Conservation (phyloP, 208 protist species). For the Acanthamoeba lenticulata region DNA sequence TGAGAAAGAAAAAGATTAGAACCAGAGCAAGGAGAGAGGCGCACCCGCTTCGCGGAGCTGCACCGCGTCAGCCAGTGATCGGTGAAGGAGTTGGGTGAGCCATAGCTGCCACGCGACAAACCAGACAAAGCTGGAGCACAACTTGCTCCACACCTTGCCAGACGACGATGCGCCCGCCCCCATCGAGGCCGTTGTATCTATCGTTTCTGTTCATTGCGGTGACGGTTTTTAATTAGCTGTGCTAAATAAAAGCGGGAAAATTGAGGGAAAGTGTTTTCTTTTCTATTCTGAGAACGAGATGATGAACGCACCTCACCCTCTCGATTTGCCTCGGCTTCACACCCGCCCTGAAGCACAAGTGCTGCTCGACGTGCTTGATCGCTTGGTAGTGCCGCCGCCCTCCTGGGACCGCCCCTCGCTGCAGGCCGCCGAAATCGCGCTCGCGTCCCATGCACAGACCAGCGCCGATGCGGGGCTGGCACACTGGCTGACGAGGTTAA, state of each 20-base stretch:
- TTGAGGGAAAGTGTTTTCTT: too few species aligned
- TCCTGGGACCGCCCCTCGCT: neutral
- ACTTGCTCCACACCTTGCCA: neutral
- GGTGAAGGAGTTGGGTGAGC: neutral
- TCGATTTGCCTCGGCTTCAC: neutral
- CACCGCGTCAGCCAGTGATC: neutral
- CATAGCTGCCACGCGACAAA: neutral
- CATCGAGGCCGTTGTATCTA: neutral
- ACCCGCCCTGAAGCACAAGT: neutral
- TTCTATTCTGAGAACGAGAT: too few species aligned
- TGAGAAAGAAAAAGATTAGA: too few species aligned
- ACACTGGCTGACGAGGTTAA: neutral
- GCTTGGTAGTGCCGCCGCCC: neutral
- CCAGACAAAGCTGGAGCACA: neutral
- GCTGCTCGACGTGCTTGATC: neutral
- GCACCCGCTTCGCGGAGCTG: neutral
- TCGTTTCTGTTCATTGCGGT: too few species aligned
- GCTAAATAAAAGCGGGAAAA: too few species aligned
- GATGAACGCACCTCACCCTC: too few species aligned
- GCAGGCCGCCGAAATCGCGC: neutral
- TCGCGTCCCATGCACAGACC: neutral
- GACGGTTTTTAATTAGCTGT: too few species aligned
- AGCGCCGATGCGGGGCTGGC: neutral
- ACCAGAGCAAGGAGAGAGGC: too few species aligned
- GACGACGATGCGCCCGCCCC: neutral